Percentiles rank a stretch among this genome's conserved stretches.
Conservation (phyloP, 345 rosid genomes). For the Aquilaria malaccensis region DNA sequence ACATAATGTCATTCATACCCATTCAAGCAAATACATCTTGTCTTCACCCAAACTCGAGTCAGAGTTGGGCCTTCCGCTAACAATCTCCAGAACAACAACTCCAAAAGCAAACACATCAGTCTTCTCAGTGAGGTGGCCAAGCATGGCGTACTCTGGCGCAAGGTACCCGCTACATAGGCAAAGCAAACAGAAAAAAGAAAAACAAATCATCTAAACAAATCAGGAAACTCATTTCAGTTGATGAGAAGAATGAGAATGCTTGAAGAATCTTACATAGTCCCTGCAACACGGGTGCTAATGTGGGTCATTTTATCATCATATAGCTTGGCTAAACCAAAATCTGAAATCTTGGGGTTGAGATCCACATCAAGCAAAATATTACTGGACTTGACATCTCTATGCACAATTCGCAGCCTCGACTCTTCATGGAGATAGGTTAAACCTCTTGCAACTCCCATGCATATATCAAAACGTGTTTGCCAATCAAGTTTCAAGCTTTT, state of each 20-base stretch:
- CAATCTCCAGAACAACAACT: conserved; percentile 49
- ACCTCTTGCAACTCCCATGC: conserved; percentile 45
- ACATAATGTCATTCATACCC: conserved; percentile 34
- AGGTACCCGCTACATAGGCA: conserved; percentile 45
- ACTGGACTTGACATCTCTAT: conserved; percentile 54
- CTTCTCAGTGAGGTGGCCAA: conserved; percentile 68
- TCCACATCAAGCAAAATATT: conserved; percentile 48
- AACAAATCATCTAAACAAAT: background rate
- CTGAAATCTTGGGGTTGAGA: conserved; percentile 47
- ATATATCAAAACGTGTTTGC: conserved; percentile 34
- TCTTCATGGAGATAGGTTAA: conserved; percentile 51
- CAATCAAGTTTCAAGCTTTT: conserved; percentile 28
- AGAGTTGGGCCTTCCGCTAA: conserved; percentile 65
- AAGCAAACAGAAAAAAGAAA: background rate
- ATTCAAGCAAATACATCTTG: conserved; percentile 59
- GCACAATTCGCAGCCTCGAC: conserved; percentile 43
- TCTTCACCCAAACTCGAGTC: conserved; percentile 37
- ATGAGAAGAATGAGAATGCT: background rate
- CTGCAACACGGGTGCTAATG: conserved; percentile 51
- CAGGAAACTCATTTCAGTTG: background rate
- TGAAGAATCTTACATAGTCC: conserved; percentile 37
- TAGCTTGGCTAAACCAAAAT: conserved; percentile 59
- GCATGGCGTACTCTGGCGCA: conserved; percentile 75
- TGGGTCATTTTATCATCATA: conserved; percentile 48
- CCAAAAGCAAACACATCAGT: conserved; percentile 67